Base-by-base conservation (phyloP, 2,329 filamentous ascomycete species). In the Talaromyces sp. region DNA sequence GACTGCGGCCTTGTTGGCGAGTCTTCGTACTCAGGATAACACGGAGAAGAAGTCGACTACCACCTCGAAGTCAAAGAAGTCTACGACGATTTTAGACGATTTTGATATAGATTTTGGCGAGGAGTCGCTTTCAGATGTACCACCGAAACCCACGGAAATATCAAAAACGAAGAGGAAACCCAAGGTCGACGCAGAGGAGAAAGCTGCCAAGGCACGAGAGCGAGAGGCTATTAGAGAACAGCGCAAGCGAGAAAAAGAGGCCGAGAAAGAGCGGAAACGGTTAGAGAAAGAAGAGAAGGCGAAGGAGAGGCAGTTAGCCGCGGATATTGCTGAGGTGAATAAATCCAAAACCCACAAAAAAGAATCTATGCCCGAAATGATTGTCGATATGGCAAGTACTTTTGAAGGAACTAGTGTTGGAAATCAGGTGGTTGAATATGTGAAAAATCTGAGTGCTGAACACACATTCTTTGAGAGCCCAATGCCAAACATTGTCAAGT, bases 291-390 rank as follows among this genome's bases (percentile, higher is more conserved):
- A 85, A 57, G 78, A 83, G 53, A 88, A 83, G 62, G 80, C 79
- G 0, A 73, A 75, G 6, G 84, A 90, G 63, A 89, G 87, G 65
- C 81, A 86, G 62, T 77, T 78, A 2, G 84, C 83, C 10, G 82
- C 83, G 6, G 87, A 89, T 7, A 73, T 92, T 21, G 84, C 84
- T 2, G 85, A 89, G 62, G 88, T 85, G 41, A 93, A 93, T 72
- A 90, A 87, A 66, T 74, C 86, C 9, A 84, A 84, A 53, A 84
- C 83, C 0, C 85, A 91, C 73, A 91, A 89, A 73, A 90, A 89
- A 64, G 75, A 85, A 0, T 88, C 88, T 0, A 83, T 85, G 0
- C 81, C 81, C 0, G 89, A 94, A 70, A 93, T 94, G 89, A 86
- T 93, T 53, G 79, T 91, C 1, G 83, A 89, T 64, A 75, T 93